Evolutionary conservation across 2,329 filamentous ascomycete species (phyloP), one percentile per base, ranked within the genome.

Genomic region (Cryphonectria carpinicola): DNA sequence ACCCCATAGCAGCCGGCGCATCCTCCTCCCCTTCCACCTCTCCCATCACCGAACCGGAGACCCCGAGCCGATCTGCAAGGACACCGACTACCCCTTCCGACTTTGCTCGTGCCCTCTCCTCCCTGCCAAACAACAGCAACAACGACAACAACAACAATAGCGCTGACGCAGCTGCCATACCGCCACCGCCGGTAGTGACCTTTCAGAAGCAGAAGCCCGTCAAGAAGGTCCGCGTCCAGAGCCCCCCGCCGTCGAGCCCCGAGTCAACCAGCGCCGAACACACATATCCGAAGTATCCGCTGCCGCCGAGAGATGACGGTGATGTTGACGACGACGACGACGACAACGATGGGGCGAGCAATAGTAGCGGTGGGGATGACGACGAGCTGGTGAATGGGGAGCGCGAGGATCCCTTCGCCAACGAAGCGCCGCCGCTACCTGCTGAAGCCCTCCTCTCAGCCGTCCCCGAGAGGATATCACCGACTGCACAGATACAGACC

Each of bases 221-320:
- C 71, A 92, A 92, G 81, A 91, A 88, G 76, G 90, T 93, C 72
- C 88, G 90, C 76, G 87, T 91, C 11, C 85, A 90, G 77, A 90
- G 88, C 58, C 89, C 89, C 66, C 88, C 88, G 71, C 88, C 88
- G 3, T 85, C 86, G n/a, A 86, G 86, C 17, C 86, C 87, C 74
- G 86, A 88, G 74, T 87, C 86, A 76, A 79, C 80, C 76, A 80
- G 79, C 3, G 75, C 76, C 71, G 75, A 77, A 22, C 74, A 77
- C 69, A 72, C 78, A 22, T 73, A 70, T 68, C 78, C 71, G 69
- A 78, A 72, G 74, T 79, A 74, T 72, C 80, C 71, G 72, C 76
- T 72, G 52, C 78, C 77, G 35, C 78, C 74, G 62, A 76, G 74
- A 60, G 75, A 76, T 69, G 78, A 78, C 37, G 76, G 76, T 46